Evolutionary conservation across 148 eudicot genomes (phyloP), one percentile per base, ranked within the genome.

Genomic region (Silene uniflora): DNA sequence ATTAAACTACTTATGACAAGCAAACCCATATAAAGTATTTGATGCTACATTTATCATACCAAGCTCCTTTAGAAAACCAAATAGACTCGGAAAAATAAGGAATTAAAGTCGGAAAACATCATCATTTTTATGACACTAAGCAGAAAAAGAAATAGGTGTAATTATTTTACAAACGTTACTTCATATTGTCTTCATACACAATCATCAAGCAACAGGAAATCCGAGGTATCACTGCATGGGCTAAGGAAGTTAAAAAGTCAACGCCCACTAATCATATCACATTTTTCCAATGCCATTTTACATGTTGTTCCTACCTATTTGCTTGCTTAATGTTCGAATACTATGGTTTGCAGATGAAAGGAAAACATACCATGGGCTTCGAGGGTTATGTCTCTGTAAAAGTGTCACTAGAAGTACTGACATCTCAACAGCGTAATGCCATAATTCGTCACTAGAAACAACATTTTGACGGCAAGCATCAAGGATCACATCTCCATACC

Each of bases 401-500:
- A 73, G 80, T 47, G 93, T 88, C 69, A 86, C 83, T 56, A 91
- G 81, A 67, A 87, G 88, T 46, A 92, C 91, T 1, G 97, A 88
- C 98, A 96, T 92, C 87, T 96, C 95, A 76, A 96, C 95, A 80
- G 89, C 93, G 76, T 79, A 77, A 68, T 85, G 89, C 99, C 99
- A 96, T 84, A 89, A 87, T 75, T 89, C 93, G 76, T 96, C 99
- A 81, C 72, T 78, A n/a, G 86, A 91, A 82, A 93, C 95, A 62
- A 92, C 81, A 84, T 92, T 96, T 71, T 91, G 89, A 76, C 91
- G 87, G 83, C 99, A 92, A 9, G 99, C 98, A 85, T 96, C 98
- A 63, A 96, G 97, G 69, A 96, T 85, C 62, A 91, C 99, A 79
- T 92, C 98, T 75, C 84, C 88, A 85, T 84, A 92, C 74, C 84